A percentile compares a stretch with the other conserved stretches of the same genome.
phyloP scores from a whole-genome alignment of 768 basidiomycete species.

The Imleria badia region DNA sequence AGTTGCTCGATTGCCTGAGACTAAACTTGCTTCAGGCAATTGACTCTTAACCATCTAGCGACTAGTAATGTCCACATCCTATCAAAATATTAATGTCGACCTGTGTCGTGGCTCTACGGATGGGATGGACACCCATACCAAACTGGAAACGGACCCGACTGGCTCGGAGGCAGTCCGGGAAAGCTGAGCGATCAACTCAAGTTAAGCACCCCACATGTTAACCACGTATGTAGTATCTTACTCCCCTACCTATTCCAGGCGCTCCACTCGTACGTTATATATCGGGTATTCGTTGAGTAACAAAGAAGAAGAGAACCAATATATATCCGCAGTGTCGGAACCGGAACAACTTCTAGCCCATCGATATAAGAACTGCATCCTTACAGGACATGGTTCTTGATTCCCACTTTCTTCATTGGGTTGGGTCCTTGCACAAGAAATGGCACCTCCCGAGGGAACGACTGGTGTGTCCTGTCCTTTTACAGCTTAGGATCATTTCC shows the following conservation, averaged over 20 bases:
- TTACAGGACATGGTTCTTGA: constrained; percentile 1
- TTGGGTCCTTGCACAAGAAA: constrained; percentile 13
- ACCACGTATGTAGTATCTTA: neutral
- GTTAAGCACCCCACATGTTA: neutral
- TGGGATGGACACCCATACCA: neutral
- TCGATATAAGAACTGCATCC: constrained; percentile 13
- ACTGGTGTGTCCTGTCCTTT: constrained; percentile 35
- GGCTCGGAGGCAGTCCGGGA: neutral
- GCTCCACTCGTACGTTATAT: neutral
- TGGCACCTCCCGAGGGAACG: constrained; percentile 41
- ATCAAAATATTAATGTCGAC: neutral
- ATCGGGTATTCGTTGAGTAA: neutral
- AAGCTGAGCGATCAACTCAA: neutral
- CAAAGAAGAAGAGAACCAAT: no score
- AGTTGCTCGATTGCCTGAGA: neutral
- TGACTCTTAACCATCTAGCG: no score
- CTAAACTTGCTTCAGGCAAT: neutral
- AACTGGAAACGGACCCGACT: neutral
- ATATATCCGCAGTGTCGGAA: constrained; percentile 7
- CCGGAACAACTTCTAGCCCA: neutral
- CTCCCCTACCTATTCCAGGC: constrained; percentile 6
- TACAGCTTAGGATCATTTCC: neutral
- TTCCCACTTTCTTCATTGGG: constrained; percentile 2
- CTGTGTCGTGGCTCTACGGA: neutral
- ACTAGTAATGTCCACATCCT: no score